Evolutionary conservation across 1,284 basidiomycete species (phyloP), one percentile per base, ranked within the genome.

Genomic region (Athelia sp.): DNA sequence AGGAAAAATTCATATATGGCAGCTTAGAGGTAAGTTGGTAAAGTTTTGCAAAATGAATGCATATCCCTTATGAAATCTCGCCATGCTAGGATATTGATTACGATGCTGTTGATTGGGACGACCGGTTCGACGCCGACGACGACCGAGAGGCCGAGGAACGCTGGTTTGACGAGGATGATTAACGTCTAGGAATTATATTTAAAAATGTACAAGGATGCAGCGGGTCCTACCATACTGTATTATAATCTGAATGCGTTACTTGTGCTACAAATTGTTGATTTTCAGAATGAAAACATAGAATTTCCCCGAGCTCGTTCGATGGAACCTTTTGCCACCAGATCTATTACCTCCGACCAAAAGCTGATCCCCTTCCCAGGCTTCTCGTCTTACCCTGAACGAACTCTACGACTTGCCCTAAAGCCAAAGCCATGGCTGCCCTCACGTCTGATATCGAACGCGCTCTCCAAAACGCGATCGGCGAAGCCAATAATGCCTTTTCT

Each of bases 121-220:
- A 91, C 48, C 69, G 69, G 46, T 77, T 85, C 69, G 87, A 87
- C 56, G 63, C 55, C 17, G 78, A 81, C 18, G 70, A 77, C 51
- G 82, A 84, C 49, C 66, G 77, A 56, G 81, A 84, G 40, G 72
- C 72, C 9, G 80, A 90, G 62, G 87, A 89, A 40, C 67, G 73
- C 26, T 90, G 89, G 83, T 90, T 90, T 64, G 81, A 87, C 49
- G 80, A 84, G 14, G 82, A 84, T 52, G 82, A 84, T 42, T 79
- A 79, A 48, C n/a, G 56, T 40, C 43, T 45, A 24, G 31, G 22
- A 29, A 21, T 24, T 29, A 45, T 29, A 58, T 52, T 31, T 66
- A 63, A 1, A 56, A n/a, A 23, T 65, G 66, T n/a, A n/a, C n/a
- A n/a, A n/a, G n/a, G 55, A 65, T 17, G 17, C 17, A 34, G 32